These are phyloP conservation scores for Pythium dissimile DNA, from an alignment of 352 stramenopile species.

Conservation along the genomic window DNA sequence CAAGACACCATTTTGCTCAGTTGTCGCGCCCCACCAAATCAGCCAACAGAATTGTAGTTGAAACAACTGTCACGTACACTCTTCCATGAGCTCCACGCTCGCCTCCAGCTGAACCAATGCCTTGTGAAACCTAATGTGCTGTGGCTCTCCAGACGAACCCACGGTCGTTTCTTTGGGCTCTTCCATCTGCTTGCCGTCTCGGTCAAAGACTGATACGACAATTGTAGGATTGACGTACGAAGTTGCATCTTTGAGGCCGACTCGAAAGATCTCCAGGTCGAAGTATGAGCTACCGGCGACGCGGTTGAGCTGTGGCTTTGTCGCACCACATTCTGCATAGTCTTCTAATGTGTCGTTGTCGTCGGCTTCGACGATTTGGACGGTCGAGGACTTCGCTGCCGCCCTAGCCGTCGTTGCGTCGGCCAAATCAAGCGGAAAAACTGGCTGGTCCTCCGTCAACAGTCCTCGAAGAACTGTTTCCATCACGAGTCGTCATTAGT, in stretches of 20 bases:
- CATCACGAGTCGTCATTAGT: background rate
- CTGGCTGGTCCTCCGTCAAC: conserved; percentile 1
- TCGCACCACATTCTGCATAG: background rate
- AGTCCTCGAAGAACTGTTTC: conserved; percentile 6
- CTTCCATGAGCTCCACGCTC: conserved; percentile 45
- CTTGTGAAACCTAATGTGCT: conserved; percentile 47
- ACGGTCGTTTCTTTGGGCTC: conserved; percentile 49
- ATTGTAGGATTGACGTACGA: conserved; percentile 63
- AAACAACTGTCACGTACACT: no score
- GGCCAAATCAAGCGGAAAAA: conserved; percentile 12
- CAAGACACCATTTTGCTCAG: background rate
- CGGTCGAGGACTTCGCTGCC: conserved; percentile 9
- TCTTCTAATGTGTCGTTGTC: conserved; percentile 22
- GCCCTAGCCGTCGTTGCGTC: background rate
- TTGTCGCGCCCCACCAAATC: no score
- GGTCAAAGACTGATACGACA: conserved; percentile 57
- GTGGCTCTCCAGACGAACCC: conserved; percentile 32
- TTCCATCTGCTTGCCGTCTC: conserved; percentile 48
- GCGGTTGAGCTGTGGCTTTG: background rate
- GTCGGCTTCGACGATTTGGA: conserved; percentile 19
- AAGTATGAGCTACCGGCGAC: conserved; percentile 37
- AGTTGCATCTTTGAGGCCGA: conserved; percentile 65
- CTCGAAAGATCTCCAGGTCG: conserved; percentile 45
- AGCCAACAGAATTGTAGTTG: no score
- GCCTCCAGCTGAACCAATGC: conserved; percentile 40